Evolutionary conservation across 257 asterid species (phyloP), one percentile per base, ranked within the genome.

Genomic region (Solanum appendiculatum): DNA sequence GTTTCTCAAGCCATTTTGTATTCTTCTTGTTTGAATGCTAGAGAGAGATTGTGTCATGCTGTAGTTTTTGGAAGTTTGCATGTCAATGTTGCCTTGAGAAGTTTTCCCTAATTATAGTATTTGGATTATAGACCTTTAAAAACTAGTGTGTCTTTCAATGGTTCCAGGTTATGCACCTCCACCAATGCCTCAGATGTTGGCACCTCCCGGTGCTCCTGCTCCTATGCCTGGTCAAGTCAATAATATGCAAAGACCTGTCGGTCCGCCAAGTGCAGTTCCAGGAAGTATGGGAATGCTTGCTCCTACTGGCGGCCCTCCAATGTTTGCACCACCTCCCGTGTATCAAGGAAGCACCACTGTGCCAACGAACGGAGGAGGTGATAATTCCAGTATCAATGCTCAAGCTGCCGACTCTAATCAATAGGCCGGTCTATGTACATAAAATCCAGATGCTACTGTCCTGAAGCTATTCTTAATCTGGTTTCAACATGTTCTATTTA

Each of bases 131-230:
- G 25, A 77, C 60, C 60, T 15, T 77, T 42, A 78, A 29, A 27
- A 78, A 78, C 21, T 44, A 16, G 58, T 46, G 40, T 42, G 42
- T 83, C 6, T 29, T 85, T 6, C 39, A 36, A 82, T 69, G 54
- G 63, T 64, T 39, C 88, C 93, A 95, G 99, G 97, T 89, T 95
- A 92, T 88, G 87, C 87, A 70, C 69, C 89, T 80, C 93, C 91
- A 51, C 90, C 60, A 10, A 91, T 94, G 96, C 94, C 92, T 42
- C 94, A 91, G 73, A 95, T 94, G 98, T 16, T 89, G 85, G 91
- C 94, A 66, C 98, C 98, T 72, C 97, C 95, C 1, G 95, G 94
- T 86, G 92, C 95, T 39, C 94, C 94, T 86, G 92, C 95, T 39
- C 94, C 94, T 34, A 25, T 90, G 48, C 95, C 96, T 1, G 96